Percentiles rank a stretch among this genome's conserved stretches.
phyloP scores from a whole-genome alignment of 345 rosid genomes.

The Trapa incisa region DNA sequence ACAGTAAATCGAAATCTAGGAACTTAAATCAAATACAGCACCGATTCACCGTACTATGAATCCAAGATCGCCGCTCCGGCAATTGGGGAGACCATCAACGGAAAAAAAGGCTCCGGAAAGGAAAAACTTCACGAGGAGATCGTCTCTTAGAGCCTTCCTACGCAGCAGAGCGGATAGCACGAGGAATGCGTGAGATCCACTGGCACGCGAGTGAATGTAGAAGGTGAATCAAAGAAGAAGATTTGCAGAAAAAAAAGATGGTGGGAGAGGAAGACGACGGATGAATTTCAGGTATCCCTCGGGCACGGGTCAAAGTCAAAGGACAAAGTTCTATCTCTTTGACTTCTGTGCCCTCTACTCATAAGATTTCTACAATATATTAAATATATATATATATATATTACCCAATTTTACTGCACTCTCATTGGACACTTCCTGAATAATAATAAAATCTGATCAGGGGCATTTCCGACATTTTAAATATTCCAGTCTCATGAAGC shows the following conservation, averaged over 20 bases:
- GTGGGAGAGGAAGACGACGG: not conserved
- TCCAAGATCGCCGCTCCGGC: not conserved
- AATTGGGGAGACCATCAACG: not conserved
- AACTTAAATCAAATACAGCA: not conserved
- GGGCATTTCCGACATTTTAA: not conserved
- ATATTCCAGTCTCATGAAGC: not conserved
- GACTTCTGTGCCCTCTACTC: not conserved
- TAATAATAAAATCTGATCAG: not conserved
- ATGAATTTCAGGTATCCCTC: not conserved
- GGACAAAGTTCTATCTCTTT: not conserved
- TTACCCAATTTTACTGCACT: too few relatives aligned
- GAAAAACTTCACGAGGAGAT: too few relatives aligned
- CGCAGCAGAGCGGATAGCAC: not conserved
- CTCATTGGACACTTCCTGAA: too few relatives aligned
- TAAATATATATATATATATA: too few relatives aligned
- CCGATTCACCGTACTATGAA: constrained; percentile 2
- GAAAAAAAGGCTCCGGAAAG: not conserved
- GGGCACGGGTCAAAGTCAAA: not conserved
- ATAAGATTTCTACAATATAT: too few relatives aligned
- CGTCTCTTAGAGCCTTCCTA: not conserved
- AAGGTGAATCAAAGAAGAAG: not conserved
- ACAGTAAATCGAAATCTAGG: not conserved
- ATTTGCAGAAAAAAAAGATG: not conserved
- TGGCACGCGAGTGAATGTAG: not conserved
- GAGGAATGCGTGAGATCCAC: not conserved